Conservation (phyloP, 2,329 filamentous ascomycete species). For the Bipolaris gigantea region DNA sequence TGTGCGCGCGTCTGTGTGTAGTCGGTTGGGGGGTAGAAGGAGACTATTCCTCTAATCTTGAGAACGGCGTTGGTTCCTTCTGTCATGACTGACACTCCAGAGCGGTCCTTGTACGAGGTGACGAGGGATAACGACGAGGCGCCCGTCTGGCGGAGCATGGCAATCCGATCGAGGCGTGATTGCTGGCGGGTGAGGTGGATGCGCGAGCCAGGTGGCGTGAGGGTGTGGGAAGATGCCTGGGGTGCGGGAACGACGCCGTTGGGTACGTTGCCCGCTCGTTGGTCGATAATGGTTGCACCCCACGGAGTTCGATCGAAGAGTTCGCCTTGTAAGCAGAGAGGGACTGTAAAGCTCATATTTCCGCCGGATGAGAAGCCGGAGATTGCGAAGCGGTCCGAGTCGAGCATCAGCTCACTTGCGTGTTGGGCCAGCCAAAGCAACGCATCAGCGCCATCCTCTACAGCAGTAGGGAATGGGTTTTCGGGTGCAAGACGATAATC, state of each 20-base stretch:
- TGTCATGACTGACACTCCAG: conserved; percentile 37
- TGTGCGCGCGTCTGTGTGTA: conserved; percentile 63
- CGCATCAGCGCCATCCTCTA: conserved; percentile 66
- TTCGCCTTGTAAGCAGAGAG: conserved; percentile 59
- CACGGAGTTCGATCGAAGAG: conserved; percentile 38
- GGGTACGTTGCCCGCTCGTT: conserved; percentile 33
- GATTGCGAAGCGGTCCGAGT: conserved; percentile 59
- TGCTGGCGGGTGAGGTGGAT: conserved; percentile 37
- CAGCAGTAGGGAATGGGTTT: conserved; percentile 63
- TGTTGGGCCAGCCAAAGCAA: conserved; percentile 61
- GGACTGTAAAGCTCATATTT: conserved; percentile 65
- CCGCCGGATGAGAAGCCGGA: conserved; percentile 66
- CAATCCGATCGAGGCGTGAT: conserved; percentile 39
- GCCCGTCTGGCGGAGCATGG: conserved; percentile 40
- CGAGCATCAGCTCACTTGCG: conserved; percentile 59
- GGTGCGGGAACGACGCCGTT: conserved; percentile 24
- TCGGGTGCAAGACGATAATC: conserved; percentile 65
- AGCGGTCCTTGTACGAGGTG: conserved; percentile 42
- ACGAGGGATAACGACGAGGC: conserved; percentile 41
- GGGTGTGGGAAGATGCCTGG: conserved; percentile 11
- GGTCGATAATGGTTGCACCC: conserved; percentile 34
- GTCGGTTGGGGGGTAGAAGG: conserved; percentile 66
- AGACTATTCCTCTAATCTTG: conserved; percentile 59
- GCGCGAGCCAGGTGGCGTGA: conserved; percentile 39
- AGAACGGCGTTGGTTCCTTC: conserved; percentile 44